These are phyloP conservation scores for Pichia thaimueangensis DNA, from an alignment of 805 yeast genomes.

Conservation along the genomic window DNA sequence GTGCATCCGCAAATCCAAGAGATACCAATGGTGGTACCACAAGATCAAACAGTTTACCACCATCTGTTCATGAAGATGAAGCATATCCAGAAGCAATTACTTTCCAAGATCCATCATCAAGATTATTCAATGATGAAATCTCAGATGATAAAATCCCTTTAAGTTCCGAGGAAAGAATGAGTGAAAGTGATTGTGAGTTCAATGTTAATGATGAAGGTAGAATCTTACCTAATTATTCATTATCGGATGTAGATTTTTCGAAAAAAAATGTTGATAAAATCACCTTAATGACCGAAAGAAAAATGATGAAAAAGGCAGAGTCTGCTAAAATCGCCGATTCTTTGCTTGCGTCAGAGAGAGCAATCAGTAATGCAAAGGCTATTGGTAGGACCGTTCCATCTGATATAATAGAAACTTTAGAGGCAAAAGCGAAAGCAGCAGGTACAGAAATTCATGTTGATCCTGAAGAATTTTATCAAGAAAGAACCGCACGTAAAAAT, in stretches of 20 bases:
- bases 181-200: slow-evolving; percentile 55
- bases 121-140: slow-evolving; percentile 30
- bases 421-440: slow-evolving; percentile 28
- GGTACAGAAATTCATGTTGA: slow-evolving; percentile 39
- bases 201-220: slow-evolving; percentile 57
- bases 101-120: slow-evolving; percentile 67
- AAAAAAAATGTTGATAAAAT: slow-evolving; percentile 22
- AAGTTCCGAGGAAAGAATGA: slow-evolving; percentile 55
- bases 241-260: slow-evolving; percentile 8
- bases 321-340: slow-evolving; percentile 49
- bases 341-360: slow-evolving; percentile 52
- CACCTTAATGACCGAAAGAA: slow-evolving; percentile 20
- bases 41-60: slow-evolving; percentile 9
- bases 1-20: slow-evolving; percentile 10
- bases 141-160: slow-evolving; percentile 14
- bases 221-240: slow-evolving; percentile 51
- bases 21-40: slow-evolving; percentile 6
- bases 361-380: slow-evolving; percentile 49
- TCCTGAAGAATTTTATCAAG: slow-evolving; percentile 45
- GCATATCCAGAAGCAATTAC: slow-evolving; percentile 46
- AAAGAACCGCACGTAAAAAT: slow-evolving; percentile 40
- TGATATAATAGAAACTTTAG: slow-evolving; percentile 26
- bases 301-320: slow-evolving; percentile 37
- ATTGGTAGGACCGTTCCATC: slow-evolving; percentile 31
- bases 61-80: slow-evolving; percentile 8